Conservation (phyloP, 2,329 filamentous ascomycete species). For the Pyricularia grisea region DNA sequence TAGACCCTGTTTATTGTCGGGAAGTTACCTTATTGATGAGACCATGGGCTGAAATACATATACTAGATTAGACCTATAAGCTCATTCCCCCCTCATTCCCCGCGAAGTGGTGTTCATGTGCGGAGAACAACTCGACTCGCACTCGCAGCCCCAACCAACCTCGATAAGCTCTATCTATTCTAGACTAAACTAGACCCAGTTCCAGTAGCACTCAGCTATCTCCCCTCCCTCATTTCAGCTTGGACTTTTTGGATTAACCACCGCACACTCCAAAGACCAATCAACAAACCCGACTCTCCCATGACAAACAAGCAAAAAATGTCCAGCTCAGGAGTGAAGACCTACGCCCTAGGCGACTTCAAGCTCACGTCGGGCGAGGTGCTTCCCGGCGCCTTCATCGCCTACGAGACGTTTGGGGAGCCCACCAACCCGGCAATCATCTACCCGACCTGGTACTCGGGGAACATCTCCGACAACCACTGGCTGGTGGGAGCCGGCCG, state of each 20-base stretch:
- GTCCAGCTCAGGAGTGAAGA: neutral
- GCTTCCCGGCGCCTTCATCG: conserved; percentile 5
- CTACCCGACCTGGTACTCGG: conserved; percentile 7
- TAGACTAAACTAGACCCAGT: too few species aligned
- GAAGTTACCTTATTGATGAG: too few species aligned
- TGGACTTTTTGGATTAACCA: neutral
- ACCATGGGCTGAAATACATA: too few species aligned
- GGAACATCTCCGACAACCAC: conserved; percentile 2
- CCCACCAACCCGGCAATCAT: conserved; percentile 4
- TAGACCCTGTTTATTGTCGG: neutral
- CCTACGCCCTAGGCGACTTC: conserved; percentile 5
- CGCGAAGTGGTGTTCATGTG: too few species aligned
- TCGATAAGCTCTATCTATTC: too few species aligned
- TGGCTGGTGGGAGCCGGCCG: neutral
- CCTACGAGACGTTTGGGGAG: conserved; percentile 8
- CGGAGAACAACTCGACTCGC: too few species aligned
- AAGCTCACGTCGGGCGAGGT: conserved; percentile 4
- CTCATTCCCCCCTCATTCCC: too few species aligned
- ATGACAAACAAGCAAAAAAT: neutral
- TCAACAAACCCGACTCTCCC: neutral
- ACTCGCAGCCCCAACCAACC: too few species aligned
- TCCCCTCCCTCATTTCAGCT: neutral
- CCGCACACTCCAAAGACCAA: neutral
- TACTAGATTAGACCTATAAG: too few species aligned
- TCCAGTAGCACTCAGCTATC: neutral